Percentiles rank a stretch among this genome's conserved stretches.
These are phyloP conservation scores for Diospyros kaki DNA, from an alignment of 148 eudicot genomes.

Conservation along the genomic window DNA sequence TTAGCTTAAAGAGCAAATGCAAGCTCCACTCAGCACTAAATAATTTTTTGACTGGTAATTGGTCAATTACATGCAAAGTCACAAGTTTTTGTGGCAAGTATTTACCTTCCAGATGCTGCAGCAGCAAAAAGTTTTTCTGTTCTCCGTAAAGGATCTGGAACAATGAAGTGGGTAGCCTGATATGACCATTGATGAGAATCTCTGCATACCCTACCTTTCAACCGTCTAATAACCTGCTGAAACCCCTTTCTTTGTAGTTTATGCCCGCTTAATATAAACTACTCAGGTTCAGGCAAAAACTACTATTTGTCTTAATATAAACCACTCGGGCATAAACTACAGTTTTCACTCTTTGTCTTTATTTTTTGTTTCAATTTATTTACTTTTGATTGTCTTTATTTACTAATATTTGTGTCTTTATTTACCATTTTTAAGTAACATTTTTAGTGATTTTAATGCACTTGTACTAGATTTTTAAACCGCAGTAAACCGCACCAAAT, in stretches of 20 bases:
- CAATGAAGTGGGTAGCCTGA: conserved; percentile 92
- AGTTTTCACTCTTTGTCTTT: too few relatives aligned
- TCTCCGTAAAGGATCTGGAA: conserved; percentile 82
- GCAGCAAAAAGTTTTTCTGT: conserved; percentile 98
- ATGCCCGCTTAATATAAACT: conserved; percentile 86
- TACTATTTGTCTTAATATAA: too few relatives aligned
- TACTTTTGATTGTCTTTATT: too few relatives aligned
- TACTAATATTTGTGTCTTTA: too few relatives aligned
- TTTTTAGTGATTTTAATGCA: too few relatives aligned
- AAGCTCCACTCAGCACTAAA: background rate
- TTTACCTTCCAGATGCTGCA: conserved; percentile 93
- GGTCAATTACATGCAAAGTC: background rate
- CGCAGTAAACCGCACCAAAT: too few relatives aligned
- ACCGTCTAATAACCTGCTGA: conserved; percentile 65
- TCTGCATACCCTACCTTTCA: conserved; percentile 83
- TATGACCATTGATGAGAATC: conserved; percentile 97
- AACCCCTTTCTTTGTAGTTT: conserved; percentile 86
- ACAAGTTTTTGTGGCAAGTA: background rate
- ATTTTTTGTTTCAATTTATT: too few relatives aligned
- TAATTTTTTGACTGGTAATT: background rate
- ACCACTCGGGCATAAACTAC: too few relatives aligned
- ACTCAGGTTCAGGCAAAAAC: conserved; percentile 55
- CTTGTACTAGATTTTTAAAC: too few relatives aligned
- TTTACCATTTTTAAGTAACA: too few relatives aligned
- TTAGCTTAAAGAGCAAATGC: background rate